Base-by-base conservation (phyloP, 2,329 filamentous ascomycete species). In the Corynespora cassiicola region DNA sequence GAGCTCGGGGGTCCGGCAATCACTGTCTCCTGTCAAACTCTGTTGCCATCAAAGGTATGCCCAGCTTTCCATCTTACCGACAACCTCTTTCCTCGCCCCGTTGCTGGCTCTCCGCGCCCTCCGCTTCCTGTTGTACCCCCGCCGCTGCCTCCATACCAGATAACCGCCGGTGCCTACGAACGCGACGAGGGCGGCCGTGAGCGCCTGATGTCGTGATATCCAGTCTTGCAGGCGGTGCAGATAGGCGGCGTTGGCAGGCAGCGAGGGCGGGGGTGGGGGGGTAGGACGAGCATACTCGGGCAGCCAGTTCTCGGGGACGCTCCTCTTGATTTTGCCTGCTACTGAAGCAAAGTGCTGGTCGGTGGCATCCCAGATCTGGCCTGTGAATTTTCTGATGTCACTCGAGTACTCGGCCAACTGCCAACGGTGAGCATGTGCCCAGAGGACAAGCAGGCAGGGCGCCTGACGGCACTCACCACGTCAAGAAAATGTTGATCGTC, bases 1-100 rank as follows among this genome's bases (percentile, higher is more conserved):
- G 95, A 84, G 32, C 86, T 82, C 2, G 90, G 87, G 14, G 89
- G 90, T n/a, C 92, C 92, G 15, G 90, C 90, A 47, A 97, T 80
- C 18, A 97, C 87, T 64, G 84, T 75, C 14, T n/a, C n/a, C n/a
- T n/a, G n/a, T n/a, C n/a, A n/a, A n/a, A n/a, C n/a, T n/a, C n/a
- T n/a, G n/a, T n/a, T n/a, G n/a, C n/a, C n/a, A n/a, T n/a, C n/a
- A n/a, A n/a, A n/a, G n/a, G n/a, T n/a, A n/a, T n/a, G n/a, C n/a
- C n/a, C n/a, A n/a, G n/a, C n/a, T n/a, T n/a, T n/a, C n/a, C 51
- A 28, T 46, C 72, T 44, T 68, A 78, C 75, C 75, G 23, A 86
- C 77, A 36, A 97, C 92, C 68, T 99, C 94, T 49, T 86, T 84
- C 36, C 94, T 81, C 4, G 88, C 89, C 16, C 94, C 94, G 71